Base-by-base conservation (phyloP, 2,329 filamentous ascomycete genomes). In the Exophiala phaeomuriformis region DNA sequence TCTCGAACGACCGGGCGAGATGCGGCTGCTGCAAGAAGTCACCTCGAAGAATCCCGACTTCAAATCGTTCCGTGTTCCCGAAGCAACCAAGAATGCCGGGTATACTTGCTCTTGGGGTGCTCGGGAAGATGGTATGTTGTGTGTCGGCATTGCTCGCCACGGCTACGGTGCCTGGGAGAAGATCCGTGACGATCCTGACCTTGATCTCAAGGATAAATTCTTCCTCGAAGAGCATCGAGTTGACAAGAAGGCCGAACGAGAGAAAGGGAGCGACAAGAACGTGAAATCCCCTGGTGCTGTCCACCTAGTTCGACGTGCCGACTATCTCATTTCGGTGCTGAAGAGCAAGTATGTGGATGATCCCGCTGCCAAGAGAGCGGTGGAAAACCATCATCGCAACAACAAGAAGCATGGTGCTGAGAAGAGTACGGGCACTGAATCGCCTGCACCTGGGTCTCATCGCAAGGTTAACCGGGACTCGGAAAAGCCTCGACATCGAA, bases 221-320 rank as follows among this genome's bases (percentile, higher is more conserved):
- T 98, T 95, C 73, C 74, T 98, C 1, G 93, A 98, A 67, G 94
- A 98, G 69, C 90, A 97, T 68, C 86, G 91, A n/a, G 91, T 97
- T 12, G 93, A 95, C 69, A 93, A 94, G 73, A 97, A 97, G 68
- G 90, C 93, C 64, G 90, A 96, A 69, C 85, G 93, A 35, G 88
- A 89, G 64, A 81, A 75, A 10, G 85, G 88, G 12, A 73, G 81
- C 59, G 83, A 83, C 64, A 73, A 72, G 54, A 64, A 70, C 30
- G 73, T 72, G 35, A 94, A 95, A 65, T 95, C 91, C 2, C 93
- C 93, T 3, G 93, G 93, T n/a, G 91, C 93, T 27, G 93, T 98
- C 30, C 93, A 98, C 67, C 82, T 98, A 42, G 91, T 97, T 50
- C 88, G 93, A 45, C 86, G 93, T 55, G 88, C 91, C 6, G 93